Percentiles rank a stretch among this genome's conserved stretches.
Evolutionary conservation across 2,329 filamentous ascomycete species (phyloP).

Genomic region (Alternaria rosae): DNA sequence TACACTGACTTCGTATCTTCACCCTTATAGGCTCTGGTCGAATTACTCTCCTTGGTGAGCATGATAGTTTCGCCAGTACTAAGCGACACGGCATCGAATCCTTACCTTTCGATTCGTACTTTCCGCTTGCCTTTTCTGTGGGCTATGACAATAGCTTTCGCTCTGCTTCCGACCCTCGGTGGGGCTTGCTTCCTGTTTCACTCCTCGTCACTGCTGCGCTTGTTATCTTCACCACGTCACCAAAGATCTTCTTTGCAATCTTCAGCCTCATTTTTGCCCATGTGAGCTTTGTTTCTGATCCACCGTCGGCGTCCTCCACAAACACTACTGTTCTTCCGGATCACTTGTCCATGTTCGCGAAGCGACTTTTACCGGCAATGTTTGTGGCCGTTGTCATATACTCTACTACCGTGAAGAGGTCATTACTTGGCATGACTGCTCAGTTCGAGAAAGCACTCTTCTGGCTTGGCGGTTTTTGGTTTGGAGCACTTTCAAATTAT

Average conservation of each 20-base stretch:
- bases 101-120: conserved; percentile 81
- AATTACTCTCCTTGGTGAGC: conserved; percentile 72
- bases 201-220: conserved; percentile 75
- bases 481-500: conserved; percentile 90
- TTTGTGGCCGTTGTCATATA: conserved; percentile 88
- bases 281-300: conserved; percentile 85
- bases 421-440: conserved; percentile 74
- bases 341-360: conserved; percentile 65
- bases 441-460: conserved; percentile 88
- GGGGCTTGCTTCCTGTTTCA: conserved; percentile 80
- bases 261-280: conserved; percentile 88
- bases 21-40: conserved; percentile 65
- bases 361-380: conserved; percentile 82
- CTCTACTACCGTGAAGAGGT: conserved; percentile 77
- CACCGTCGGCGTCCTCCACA: conserved; percentile 69
- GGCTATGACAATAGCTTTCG: conserved; percentile 67
- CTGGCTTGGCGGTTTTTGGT: conserved; percentile 88
- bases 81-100: conserved; percentile 76
- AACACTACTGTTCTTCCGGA: conserved; percentile 58
- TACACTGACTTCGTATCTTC: not conserved
- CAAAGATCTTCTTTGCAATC: conserved; percentile 79
- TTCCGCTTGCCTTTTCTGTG: conserved; percentile 87
- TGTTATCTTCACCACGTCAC: conserved; percentile 79
- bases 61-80: conserved; percentile 67
- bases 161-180: conserved; percentile 74